These are phyloP conservation scores for Candida freyschussii DNA, from an alignment of 1,139 yeast genomes.

Conservation along the genomic window DNA sequence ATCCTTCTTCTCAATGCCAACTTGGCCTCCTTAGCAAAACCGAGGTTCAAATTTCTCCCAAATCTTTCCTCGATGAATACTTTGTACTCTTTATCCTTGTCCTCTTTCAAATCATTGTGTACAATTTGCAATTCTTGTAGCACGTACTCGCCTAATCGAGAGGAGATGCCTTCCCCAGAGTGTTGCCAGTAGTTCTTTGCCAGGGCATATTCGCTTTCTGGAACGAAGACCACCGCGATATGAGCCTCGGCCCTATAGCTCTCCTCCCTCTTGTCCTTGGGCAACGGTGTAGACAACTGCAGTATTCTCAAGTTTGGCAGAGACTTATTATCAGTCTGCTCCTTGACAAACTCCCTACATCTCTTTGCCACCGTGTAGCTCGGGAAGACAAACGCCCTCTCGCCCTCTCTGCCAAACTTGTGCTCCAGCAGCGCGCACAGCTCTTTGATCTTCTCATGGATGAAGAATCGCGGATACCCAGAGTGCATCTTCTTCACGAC, in stretches of 20 bases:
- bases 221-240: conserved; percentile 75
- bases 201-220: conserved; percentile 44
- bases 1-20: conserved; percentile 69
- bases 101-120: conserved; percentile 23
- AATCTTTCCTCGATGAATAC: conserved; percentile 81
- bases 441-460: conserved; percentile 67
- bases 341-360: conserved; percentile 68
- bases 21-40: conserved; percentile 73
- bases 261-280: conserved; percentile 52
- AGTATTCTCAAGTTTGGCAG: conserved; percentile 58
- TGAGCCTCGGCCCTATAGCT: conserved; percentile 58
- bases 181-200: conserved; percentile 96
- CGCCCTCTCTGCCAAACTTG: conserved; percentile 76
- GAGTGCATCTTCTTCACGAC: conserved; percentile 75
- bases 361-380: conserved; percentile 74
- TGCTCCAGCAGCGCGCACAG: conserved; percentile 41
- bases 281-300: conserved; percentile 73
- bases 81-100: conserved; percentile 47
- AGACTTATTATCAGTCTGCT: conserved; percentile 27
- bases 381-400: conserved; percentile 70
- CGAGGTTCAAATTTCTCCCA: conserved; percentile 81
- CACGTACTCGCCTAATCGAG: conserved; percentile 83
- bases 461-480: conserved; percentile 87
- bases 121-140: conserved; percentile 53
- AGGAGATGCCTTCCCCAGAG: conserved; percentile 90